Conservation (phyloP, 768 basidiomycete genomes). For the Galerina sulciceps region DNA sequence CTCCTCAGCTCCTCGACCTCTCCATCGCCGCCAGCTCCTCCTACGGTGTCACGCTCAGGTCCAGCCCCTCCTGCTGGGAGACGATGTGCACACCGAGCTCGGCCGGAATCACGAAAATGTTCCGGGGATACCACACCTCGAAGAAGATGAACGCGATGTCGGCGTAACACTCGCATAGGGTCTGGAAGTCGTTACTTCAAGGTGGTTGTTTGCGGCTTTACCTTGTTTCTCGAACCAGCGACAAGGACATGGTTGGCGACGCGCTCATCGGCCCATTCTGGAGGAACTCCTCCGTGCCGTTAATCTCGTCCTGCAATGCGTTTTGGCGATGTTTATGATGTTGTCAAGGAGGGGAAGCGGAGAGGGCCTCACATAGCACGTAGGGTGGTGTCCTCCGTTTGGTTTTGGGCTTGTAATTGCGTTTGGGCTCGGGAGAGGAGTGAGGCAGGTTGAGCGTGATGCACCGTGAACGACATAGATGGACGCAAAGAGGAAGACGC, state of each 20-base stretch:
- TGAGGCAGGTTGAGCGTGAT: too few relatives aligned
- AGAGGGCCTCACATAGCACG: constrained; percentile 75
- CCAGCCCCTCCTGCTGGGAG: constrained; percentile 75
- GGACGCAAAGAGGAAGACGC: too few relatives aligned
- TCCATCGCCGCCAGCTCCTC: constrained; percentile 64
- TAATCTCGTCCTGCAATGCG: constrained; percentile 76
- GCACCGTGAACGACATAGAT: too few relatives aligned
- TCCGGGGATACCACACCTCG: constrained; percentile 87
- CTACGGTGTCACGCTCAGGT: constrained; percentile 64
- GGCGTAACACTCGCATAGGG: constrained; percentile 85
- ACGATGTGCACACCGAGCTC: constrained; percentile 62
- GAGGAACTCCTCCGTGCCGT: constrained; percentile 80
- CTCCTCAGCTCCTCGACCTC: constrained; percentile 69
- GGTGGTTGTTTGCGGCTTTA: too few relatives aligned
- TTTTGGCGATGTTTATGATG: constrained; percentile 85
- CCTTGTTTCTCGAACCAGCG: constrained; percentile 86
- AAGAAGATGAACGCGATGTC: constrained; percentile 93
- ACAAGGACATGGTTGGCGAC: constrained; percentile 48
- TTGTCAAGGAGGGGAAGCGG: constrained; percentile 88
- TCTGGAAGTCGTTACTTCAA: too few relatives aligned
- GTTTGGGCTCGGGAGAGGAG: too few relatives aligned
- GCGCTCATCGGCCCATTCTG: constrained; percentile 71
- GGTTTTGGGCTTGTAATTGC: too few relatives aligned
- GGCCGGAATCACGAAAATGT: constrained; percentile 74
- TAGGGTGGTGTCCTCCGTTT: constrained; percentile 35